phyloP scores from a whole-genome alignment of 306 rosid species.

The Medicago ruthenica region DNA sequence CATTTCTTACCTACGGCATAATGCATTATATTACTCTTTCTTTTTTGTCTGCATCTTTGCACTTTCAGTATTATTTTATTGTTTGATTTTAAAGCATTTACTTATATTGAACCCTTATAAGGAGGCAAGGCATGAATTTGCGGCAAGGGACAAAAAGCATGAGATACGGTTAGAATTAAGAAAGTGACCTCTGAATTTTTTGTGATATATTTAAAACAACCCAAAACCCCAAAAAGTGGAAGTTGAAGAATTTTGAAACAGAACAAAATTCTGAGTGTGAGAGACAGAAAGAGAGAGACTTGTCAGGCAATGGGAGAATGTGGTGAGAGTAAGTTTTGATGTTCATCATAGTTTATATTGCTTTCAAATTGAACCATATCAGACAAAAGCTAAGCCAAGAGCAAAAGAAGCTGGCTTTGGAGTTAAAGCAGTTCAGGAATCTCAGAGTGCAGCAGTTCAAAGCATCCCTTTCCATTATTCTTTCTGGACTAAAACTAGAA shows the following conservation, averaged over 20 bases:
- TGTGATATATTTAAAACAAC: conserved; percentile 38
- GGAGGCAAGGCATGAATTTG: conserved; percentile 89
- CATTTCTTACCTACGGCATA: conserved; percentile 31
- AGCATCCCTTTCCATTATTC: conserved; percentile 73
- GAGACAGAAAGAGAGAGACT: conserved; percentile 44
- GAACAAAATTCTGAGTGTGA: conserved; percentile 38
- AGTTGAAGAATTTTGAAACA: conserved; percentile 47
- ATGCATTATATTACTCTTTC: conserved; percentile 29
- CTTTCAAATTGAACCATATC: conserved; percentile 83
- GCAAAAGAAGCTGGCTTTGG: conserved; percentile 76
- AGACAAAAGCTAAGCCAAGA: conserved; percentile 78
- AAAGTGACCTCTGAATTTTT: conserved; percentile 59
- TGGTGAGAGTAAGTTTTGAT: conserved; percentile 61
- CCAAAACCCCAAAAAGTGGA: conserved; percentile 48
- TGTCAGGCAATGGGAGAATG: conserved; percentile 55
- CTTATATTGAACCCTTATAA: conserved; percentile 67
- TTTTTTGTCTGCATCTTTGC: conserved; percentile 50
- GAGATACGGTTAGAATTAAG: conserved; percentile 68
- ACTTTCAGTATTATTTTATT: conserved; percentile 52
- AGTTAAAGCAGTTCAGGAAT: conserved; percentile 77
- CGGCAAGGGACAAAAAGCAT: conserved; percentile 84
- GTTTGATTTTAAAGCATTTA: conserved; percentile 49
- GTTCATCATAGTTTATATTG: conserved; percentile 70
- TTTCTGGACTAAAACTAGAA: conserved; percentile 56
- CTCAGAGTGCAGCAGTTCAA: conserved; percentile 65